Percentiles rank a stretch among this genome's conserved stretches.
phyloP scores from a whole-genome alignment of 2,329 filamentous ascomycete genomes.

The Beauveria pseudobassiana region DNA sequence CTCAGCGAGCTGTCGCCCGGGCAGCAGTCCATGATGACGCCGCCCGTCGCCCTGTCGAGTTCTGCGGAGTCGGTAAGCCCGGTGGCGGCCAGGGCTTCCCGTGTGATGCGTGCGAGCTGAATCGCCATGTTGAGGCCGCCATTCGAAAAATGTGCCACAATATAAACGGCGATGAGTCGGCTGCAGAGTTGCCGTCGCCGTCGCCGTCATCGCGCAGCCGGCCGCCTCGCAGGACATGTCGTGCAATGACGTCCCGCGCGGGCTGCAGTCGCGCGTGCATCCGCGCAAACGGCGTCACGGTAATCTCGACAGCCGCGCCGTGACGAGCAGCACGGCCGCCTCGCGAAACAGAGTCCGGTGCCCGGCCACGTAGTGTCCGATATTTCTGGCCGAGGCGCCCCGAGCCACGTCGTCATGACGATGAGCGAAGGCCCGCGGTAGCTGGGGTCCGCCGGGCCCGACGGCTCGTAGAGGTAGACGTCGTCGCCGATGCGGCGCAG shows the following conservation, averaged over 20 bases:
- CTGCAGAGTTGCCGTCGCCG: too few relatives aligned
- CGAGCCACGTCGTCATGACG: constrained; percentile 10
- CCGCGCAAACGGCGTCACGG: constrained; percentile 7
- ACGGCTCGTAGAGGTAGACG: constrained; percentile 8
- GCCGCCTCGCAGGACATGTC: background rate
- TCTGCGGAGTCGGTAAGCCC: background rate
- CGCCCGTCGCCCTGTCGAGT: background rate
- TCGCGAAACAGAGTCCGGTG: background rate
- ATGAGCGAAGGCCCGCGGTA: constrained; percentile 4
- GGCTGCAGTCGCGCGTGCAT: constrained; percentile 10
- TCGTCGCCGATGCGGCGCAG: constrained; percentile 6
- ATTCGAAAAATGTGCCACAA: constrained; percentile 10
- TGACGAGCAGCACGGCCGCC: constrained; percentile 8
- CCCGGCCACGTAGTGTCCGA: constrained; percentile 2
- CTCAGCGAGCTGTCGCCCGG: constrained; percentile 3
- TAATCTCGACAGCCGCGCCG: constrained; percentile 9
- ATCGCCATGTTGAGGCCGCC: constrained; percentile 11
- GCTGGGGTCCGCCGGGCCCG: background rate
- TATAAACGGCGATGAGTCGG: background rate
- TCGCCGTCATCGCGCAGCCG: background rate
- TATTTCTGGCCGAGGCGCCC: constrained; percentile 5
- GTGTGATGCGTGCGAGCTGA: constrained; percentile 6
- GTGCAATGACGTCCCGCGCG: constrained; percentile 4
- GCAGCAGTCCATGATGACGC: constrained; percentile 12
- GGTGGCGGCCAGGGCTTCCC: background rate